These are phyloP conservation scores for Amanita muscaria DNA, from an alignment of 768 basidiomycete species.

Conservation along the genomic window DNA sequence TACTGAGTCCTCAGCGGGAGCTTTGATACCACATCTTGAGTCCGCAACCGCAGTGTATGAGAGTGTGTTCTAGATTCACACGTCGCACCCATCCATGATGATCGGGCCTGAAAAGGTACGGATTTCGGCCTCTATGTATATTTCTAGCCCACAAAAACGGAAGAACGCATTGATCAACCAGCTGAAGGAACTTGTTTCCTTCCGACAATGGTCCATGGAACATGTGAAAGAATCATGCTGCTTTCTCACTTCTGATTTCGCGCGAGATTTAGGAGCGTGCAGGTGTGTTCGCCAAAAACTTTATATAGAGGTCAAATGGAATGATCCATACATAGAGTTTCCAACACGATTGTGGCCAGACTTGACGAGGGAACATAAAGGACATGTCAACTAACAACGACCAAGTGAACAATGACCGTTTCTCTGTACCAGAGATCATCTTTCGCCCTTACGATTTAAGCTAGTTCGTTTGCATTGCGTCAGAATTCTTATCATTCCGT, in stretches of 20 bases:
- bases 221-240: conserved; percentile 87
- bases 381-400: conserved; percentile 47
- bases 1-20: conserved; percentile 77
- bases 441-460: conserved; percentile 93
- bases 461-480: conserved; percentile 23
- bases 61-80: conserved; percentile 94
- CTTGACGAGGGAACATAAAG: conserved; percentile 58
- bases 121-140: conserved; percentile 1
- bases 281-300: conserved; percentile 45
- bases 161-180: conserved; percentile 92
- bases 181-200: conserved; percentile 87
- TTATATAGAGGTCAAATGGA: neutral
- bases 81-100: conserved; percentile 73
- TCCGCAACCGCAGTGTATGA: conserved; percentile 64
- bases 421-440: conserved; percentile 85
- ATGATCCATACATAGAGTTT: conserved; percentile 31
- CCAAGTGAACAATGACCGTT: conserved; percentile 86
- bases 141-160: conserved; percentile 11
- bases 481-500: conserved; percentile 15
- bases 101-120: conserved; percentile 72
- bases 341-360: conserved; percentile 89
- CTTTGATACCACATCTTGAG: conserved; percentile 56
- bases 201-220: conserved; percentile 96
- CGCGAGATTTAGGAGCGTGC: conserved; percentile 64
- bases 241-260: conserved; percentile 71